A percentile compares a stretch with the other conserved stretches of the same genome.
Evolutionary conservation across 2,329 filamentous ascomycete genomes (phyloP).

Genomic region (Anisogramma anomala): DNA sequence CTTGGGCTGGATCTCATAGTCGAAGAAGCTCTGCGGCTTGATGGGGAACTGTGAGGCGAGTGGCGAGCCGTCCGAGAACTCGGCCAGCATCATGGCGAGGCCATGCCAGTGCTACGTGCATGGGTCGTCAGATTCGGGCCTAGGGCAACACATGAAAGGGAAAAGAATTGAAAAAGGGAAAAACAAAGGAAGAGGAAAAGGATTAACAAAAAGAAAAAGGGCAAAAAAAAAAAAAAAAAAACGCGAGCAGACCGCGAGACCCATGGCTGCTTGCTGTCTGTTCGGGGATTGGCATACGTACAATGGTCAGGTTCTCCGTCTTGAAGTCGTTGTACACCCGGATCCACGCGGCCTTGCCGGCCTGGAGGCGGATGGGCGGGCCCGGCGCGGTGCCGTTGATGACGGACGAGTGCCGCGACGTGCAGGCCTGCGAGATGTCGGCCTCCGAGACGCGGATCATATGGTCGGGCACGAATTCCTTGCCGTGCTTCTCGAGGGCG

Average conservation of each 20-base stretch:
- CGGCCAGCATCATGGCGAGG: constrained; percentile 44
- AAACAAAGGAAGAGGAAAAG: no score
- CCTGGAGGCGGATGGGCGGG: constrained; percentile 33
- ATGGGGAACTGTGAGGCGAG: constrained; percentile 55
- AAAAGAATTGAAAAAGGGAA: no score
- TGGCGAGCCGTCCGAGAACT: constrained; percentile 54
- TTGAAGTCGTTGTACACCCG: constrained; percentile 47
- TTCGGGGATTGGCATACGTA: no score
- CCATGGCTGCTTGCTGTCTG: no score
- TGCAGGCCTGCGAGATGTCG: constrained; percentile 33
- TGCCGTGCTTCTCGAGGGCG: no score
- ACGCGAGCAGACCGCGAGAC: no score
- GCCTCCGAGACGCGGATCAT: no score
- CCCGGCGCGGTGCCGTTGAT: constrained; percentile 43
- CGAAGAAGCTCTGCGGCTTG: constrained; percentile 48
- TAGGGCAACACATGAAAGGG: no score
- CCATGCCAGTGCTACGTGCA: constrained; percentile 53
- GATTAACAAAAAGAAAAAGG: no score
- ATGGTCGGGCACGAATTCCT: no score
- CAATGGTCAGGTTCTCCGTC: constrained; percentile 45
- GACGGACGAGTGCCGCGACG: constrained; percentile 30
- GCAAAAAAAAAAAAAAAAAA: no score
- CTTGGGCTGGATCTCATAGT: constrained; percentile 50
- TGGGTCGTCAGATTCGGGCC: neutral
- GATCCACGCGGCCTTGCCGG: constrained; percentile 40